A percentile compares a stretch with the other conserved stretches of the same genome.
phyloP scores from a whole-genome alignment of 495 filamentous ascomycete species.

The Neurospora sp. region DNA sequence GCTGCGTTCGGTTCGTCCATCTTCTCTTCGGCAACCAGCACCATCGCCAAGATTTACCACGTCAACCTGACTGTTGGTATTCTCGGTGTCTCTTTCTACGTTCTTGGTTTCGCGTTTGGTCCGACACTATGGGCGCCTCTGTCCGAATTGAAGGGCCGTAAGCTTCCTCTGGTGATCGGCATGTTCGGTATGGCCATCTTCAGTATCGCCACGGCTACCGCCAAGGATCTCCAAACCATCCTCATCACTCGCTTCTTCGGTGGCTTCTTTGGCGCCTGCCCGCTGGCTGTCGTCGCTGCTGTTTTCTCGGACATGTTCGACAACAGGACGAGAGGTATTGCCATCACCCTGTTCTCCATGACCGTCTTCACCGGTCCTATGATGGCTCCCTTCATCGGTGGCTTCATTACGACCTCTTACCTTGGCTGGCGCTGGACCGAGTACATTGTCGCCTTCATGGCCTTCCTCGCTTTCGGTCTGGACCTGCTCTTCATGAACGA shows the following conservation, averaged over 20 bases:
- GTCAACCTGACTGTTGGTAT: constrained; percentile 51
- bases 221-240: constrained; percentile 73
- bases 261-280: constrained; percentile 66
- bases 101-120: constrained; percentile 61
- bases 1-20: constrained; percentile 63
- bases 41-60: constrained; percentile 41
- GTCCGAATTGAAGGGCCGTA: constrained; percentile 69
- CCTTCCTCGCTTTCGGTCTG: constrained; percentile 57
- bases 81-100: constrained; percentile 59
- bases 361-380: constrained; percentile 76
- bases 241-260: constrained; percentile 78
- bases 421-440: constrained; percentile 83
- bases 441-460: constrained; percentile 65
- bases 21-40: constrained; percentile 52
- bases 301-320: constrained; percentile 85
- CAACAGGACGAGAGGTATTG: constrained; percentile 66
- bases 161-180: constrained; percentile 56
- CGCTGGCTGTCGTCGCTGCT: constrained; percentile 74
- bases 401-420: constrained; percentile 63
- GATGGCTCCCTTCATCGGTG: constrained; percentile 71
- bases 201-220: constrained; percentile 57
- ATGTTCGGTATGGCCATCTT: constrained; percentile 79
- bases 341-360: constrained; percentile 75
- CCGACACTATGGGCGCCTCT: constrained; percentile 59
- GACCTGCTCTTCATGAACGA: constrained; percentile 67